Base-by-base conservation (phyloP, 495 filamentous ascomycete species). In the Penicillium coffeae region DNA sequence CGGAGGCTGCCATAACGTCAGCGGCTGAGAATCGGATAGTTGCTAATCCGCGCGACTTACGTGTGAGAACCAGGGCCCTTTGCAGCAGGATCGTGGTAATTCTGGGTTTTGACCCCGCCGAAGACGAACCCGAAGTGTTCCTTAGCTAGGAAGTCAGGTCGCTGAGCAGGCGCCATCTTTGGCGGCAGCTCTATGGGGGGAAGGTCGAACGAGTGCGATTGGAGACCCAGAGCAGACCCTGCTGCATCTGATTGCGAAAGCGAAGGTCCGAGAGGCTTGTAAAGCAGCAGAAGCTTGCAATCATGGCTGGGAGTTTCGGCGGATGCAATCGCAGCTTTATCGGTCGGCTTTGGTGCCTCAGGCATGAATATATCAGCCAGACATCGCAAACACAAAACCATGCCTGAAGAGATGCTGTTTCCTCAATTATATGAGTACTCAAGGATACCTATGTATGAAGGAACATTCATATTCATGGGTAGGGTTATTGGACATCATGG, bases 101-200 rank as follows among this genome's bases (percentile, higher is more conserved):
- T 72, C 60, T 85, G 82, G 10, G 76, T 79, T 55, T 81, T 85
- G 3, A 80, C 69, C 6, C 66, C 63, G 1, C 70, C 68, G 51
- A 88, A 85, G 21, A 80, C 67, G 20, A 63, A 62, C 7, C 78
- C 65, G 52, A 88, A 86, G 21, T 72, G 76, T 19, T 87, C 85
- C 63, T 84, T 86, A 6, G 79, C 54, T 16, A 86, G 68, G 45
- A 77, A 74, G 38, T 79, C 71, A 16, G 80, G 76, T 15, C 72
- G 70, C 9, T 72, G 59, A 50, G 45, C 45, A 22, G 79, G 79
- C 5, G 80, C 77, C 81, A 83, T 84, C 13, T 21, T 37, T 51
- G 45, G 40, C 36, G 42, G 35, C 42, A 54, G 33, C 40, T 52
- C 33, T 25, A 45, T 53, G 44, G 55, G 48, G 56, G 47, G 49